Evolutionary conservation across 2,329 filamentous ascomycete species (phyloP), one percentile per base, ranked within the genome.

Genomic region (Microascus cirrosus): DNA sequence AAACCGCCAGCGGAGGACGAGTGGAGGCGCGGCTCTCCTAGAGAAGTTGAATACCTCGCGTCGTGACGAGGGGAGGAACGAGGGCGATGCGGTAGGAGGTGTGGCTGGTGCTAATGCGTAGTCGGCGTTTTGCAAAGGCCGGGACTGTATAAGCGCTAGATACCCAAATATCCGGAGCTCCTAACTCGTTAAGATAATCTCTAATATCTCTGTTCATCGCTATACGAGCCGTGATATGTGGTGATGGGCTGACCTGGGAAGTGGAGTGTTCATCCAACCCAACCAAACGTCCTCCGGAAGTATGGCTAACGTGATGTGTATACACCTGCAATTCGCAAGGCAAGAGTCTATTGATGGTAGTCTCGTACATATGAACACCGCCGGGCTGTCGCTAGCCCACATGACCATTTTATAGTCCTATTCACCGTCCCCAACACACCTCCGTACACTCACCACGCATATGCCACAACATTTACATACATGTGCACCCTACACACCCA

Each of bases 321-420:
- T 50, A 32, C 20, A 35, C 55, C 34, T 39, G 48, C 32, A 57
- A 28, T 39, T 18, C 18, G 28, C 39, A 45, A 18, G 39, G 45
- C 11, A 48, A 48, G 15, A 50, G 48, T 57, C 55, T 57, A 57
- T 57, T 36, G 48, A 25, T 57, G 36, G 55, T 57, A 51, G 53
- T 53, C 50, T 32, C 48, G 55, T 57, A 57, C 55, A 57, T 39
- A 57, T 57, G 48, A 57, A 39, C 55, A 39, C 12, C 18, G 22
- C 55, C 42, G 20, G 45, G 22, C 42, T n/a, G 12, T 55, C 54
- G 35, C 54, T 45, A 55, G 42, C 25, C 22, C 54, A 45, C n/a
- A 51, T 50, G 55, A 18, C 22, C 45, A 24, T 50, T 50, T 50
- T 50, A 15, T 42, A 42, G 12, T n/a, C 36, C 36, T 18, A 20